Evolutionary conservation across 2,329 filamentous ascomycete species (phyloP).

Genomic region (Penicillium palitans): DNA sequence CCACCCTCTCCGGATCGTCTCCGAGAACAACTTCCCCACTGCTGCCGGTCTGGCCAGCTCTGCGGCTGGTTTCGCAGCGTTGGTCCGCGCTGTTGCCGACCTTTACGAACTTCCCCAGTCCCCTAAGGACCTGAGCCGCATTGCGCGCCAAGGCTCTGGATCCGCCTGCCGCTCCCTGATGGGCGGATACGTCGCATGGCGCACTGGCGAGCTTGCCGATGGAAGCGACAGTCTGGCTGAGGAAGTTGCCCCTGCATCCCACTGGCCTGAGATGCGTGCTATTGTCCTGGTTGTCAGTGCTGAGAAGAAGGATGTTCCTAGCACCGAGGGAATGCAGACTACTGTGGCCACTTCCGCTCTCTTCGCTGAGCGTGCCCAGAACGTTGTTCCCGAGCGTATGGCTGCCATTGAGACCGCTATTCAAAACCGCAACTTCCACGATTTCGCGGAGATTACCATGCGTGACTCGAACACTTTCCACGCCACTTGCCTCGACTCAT

Average conservation of each 20-base stretch:
- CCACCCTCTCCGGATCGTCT: conserved; percentile 80
- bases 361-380: conserved; percentile 72
- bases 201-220: conserved; percentile 72
- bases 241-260: conserved; percentile 79
- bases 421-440: conserved; percentile 72
- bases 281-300: conserved; percentile 88
- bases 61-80: conserved; percentile 66
- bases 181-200: conserved; percentile 95
- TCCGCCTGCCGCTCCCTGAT: conserved; percentile 92
- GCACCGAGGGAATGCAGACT: conserved; percentile 93
- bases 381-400: conserved; percentile 83
- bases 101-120: conserved; percentile 82
- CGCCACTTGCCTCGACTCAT: conserved; percentile 89
- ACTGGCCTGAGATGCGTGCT: conserved; percentile 96
- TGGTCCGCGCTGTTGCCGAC: conserved; percentile 80
- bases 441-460: conserved; percentile 91
- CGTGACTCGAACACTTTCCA: conserved; percentile 97
- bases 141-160: conserved; percentile 91
- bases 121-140: conserved; percentile 78
- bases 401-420: conserved; percentile 80
- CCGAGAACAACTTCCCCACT: conserved; percentile 98
- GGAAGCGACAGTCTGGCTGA: conserved; percentile 86
- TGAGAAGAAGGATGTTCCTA: conserved; percentile 92
- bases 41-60: conserved; percentile 77
- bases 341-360: conserved; percentile 90